Evolutionary conservation across 768 basidiomycete genomes (phyloP).

Genomic region (Leucosporidium scottii): DNA sequence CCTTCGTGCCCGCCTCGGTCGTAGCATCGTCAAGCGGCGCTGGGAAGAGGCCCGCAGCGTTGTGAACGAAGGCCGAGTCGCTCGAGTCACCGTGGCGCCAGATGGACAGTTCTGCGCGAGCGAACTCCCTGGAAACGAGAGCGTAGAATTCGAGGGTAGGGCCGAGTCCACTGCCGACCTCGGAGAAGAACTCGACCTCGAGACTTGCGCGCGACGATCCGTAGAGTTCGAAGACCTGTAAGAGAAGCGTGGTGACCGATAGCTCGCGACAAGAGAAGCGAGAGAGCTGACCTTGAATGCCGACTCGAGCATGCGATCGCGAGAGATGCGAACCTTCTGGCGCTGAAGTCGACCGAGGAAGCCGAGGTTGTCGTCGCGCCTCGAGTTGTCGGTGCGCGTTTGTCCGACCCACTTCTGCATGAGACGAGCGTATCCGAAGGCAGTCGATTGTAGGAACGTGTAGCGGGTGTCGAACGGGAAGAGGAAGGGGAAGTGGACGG

Average conservation of each 20-base stretch:
- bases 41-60: conserved; percentile 81
- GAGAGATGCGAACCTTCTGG: conserved; percentile 93
- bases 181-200: conserved; percentile 98
- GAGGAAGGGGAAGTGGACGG: conserved; percentile 94
- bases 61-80: conserved; percentile 58
- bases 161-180: conserved; percentile 94
- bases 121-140: conserved; percentile 92
- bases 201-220: conserved; percentile 88
- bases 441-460: conserved; percentile 92
- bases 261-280: not conserved
- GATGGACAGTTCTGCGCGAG: conserved; percentile 73
- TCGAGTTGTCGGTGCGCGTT: conserved; percentile 57
- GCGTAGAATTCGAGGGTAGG: conserved; percentile 98
- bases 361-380: conserved; percentile 83
- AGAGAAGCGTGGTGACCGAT: conserved; percentile 43
- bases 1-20: conserved; percentile 53
- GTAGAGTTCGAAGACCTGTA: conserved; percentile 69
- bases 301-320: conserved; percentile 89
- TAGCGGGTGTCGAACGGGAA: conserved; percentile 98
- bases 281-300: conserved; percentile 59
- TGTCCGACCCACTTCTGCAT: conserved; percentile 92
- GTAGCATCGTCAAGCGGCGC: conserved; percentile 49
- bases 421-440: conserved; percentile 92
- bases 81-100: conserved; percentile 66
- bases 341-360: conserved; percentile 87